These are phyloP conservation scores for Tetradesmus lagerheimii DNA, from an alignment of 139 green algal species.

Conservation along the genomic window DNA sequence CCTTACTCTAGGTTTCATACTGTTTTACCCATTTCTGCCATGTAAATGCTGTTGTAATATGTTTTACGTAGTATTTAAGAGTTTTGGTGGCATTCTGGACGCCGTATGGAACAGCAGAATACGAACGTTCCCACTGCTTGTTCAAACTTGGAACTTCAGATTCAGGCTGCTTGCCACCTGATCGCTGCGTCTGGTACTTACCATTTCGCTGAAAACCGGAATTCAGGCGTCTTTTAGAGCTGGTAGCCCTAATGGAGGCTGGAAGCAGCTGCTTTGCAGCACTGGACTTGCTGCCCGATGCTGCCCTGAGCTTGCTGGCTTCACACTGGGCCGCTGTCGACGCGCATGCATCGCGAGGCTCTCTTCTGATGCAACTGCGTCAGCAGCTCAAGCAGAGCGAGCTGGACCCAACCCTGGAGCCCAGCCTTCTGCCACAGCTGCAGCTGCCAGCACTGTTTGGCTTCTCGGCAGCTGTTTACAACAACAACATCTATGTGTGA, in stretches of 20 bases:
- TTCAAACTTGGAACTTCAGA: background rate
- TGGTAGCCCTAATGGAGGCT: background rate
- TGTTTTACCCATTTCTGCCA: too few species aligned
- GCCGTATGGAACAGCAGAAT: too few species aligned
- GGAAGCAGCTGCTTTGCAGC: background rate
- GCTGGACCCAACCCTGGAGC: conserved; percentile 1
- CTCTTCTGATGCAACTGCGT: background rate
- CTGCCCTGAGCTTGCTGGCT: conserved; percentile 1
- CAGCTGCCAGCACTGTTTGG: conserved; percentile 38
- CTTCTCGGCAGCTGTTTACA: conserved; percentile 6
- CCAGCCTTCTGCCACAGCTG: background rate
- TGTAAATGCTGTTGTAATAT: too few species aligned
- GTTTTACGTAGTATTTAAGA: too few species aligned
- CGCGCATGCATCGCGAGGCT: background rate
- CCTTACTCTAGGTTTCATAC: background rate
- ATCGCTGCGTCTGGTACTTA: background rate
- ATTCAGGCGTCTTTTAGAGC: background rate
- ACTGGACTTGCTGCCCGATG: conserved; percentile 14
- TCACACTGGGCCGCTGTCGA: background rate
- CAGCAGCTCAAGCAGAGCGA: background rate
- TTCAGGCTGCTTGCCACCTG: background rate
- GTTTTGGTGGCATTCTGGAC: too few species aligned
- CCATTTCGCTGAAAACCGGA: background rate
- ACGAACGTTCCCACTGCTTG: background rate
- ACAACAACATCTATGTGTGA: conserved; percentile 18